These are phyloP conservation scores for Pisolithus thermaeus DNA, from an alignment of 1,284 basidiomycete species.

Conservation along the genomic window DNA sequence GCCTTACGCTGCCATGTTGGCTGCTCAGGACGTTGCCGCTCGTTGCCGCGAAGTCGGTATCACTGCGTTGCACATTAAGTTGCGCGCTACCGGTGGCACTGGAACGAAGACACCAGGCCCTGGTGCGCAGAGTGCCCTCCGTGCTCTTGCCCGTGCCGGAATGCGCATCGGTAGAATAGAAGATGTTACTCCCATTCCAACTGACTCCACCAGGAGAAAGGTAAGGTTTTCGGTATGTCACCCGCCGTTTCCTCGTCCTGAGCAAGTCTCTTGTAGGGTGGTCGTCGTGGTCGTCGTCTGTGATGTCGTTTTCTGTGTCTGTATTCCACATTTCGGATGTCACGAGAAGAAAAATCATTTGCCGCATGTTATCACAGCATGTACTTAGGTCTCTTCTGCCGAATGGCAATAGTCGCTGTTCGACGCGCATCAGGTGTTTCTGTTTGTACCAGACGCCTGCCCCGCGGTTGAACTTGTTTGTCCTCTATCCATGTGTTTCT, in stretches of 20 bases:
- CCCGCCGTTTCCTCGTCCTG: background rate
- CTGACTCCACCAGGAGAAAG: conserved; percentile 97
- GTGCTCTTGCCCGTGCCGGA: conserved; percentile 96
- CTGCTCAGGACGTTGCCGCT: conserved; percentile 93
- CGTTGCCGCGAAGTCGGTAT: conserved; percentile 99
- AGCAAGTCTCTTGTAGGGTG: conserved; percentile 61
- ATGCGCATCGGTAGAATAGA: conserved; percentile 99
- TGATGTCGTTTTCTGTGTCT: conserved; percentile 34
- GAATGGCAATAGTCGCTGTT: conserved; percentile 58
- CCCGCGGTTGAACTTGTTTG: conserved; percentile 63
- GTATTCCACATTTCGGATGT: conserved; percentile 7
- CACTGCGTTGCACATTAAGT: conserved; percentile 96
- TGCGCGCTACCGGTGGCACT: conserved; percentile 97
- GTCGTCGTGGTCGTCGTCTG: conserved; percentile 99
- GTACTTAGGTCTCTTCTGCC: conserved; percentile 33
- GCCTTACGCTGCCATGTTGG: conserved; percentile 99
- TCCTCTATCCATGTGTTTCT: conserved; percentile 1
- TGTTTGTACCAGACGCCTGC: conserved; percentile 38
- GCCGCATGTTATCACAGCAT: conserved; percentile 24
- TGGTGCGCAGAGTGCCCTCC: conserved; percentile 96
- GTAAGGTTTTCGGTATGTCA: conserved; percentile 33
- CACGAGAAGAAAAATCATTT: conserved; percentile 11
- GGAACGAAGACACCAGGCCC: conserved; percentile 99
- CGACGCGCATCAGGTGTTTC: conserved; percentile 70
- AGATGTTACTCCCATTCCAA: conserved; percentile 95